Conservation (phyloP, 768 basidiomycete genomes). For the Agrocybe pediades region DNA sequence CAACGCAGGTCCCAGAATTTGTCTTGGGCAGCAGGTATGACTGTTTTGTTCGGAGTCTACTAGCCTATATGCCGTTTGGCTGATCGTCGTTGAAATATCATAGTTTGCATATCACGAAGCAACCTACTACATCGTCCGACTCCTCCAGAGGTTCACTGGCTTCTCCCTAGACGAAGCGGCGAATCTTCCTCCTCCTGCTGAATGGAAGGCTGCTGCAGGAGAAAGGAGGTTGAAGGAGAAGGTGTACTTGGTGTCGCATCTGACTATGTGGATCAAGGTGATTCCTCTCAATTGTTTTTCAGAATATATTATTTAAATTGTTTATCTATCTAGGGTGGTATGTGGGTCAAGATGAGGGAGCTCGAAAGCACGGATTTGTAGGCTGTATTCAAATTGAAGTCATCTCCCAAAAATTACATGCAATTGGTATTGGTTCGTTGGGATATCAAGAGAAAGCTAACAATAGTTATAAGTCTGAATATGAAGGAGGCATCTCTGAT, state of each 20-base stretch:
- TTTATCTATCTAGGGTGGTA: slow-evolving; percentile 9
- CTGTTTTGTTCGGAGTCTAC: background rate
- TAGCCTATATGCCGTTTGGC: background rate
- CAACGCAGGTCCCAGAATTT: slow-evolving; percentile 69
- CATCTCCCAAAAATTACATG: no score
- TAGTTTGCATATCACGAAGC: slow-evolving; percentile 56
- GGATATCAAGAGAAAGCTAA: no score
- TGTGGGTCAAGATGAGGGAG: slow-evolving; percentile 16
- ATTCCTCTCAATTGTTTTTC: background rate
- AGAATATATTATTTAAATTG: slow-evolving; percentile 23
- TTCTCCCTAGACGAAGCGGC: slow-evolving; percentile 40
- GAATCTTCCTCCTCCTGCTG: slow-evolving; percentile 36
- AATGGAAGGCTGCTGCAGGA: slow-evolving; percentile 35
- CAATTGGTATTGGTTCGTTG: no score
- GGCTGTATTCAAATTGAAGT: background rate
- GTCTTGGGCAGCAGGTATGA: slow-evolving; percentile 47
- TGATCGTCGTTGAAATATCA: background rate
- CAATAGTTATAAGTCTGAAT: no score
- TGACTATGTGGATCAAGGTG: slow-evolving; percentile 43
- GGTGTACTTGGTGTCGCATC: slow-evolving; percentile 33
- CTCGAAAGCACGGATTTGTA: background rate
- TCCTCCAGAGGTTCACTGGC: slow-evolving; percentile 50
- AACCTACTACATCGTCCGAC: slow-evolving; percentile 53
- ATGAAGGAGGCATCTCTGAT: no score
- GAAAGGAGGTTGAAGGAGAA: slow-evolving; percentile 41